Evolutionary conservation across 2,329 filamentous ascomycete genomes (phyloP).

Genomic region (Capronia epimyces): DNA sequence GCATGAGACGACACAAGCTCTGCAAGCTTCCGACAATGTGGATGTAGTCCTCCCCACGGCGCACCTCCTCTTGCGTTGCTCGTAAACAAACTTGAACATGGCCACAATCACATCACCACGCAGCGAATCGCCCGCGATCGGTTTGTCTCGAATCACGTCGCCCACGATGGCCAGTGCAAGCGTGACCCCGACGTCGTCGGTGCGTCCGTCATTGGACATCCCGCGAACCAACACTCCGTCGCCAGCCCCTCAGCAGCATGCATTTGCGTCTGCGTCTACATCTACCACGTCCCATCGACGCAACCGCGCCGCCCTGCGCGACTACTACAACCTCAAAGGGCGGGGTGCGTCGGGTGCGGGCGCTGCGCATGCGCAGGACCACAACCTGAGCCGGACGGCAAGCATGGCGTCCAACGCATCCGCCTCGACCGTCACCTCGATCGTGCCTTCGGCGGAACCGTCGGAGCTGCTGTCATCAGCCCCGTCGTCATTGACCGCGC

Average conservation of each 20-base stretch:
- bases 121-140: slow-evolving; percentile 13
- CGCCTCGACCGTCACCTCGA: slow-evolving; percentile 38
- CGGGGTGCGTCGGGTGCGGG: slow-evolving; percentile 29
- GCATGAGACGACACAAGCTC: background rate
- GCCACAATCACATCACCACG: slow-evolving; percentile 57
- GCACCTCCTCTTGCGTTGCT: too few relatives aligned
- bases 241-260: slow-evolving; percentile 35
- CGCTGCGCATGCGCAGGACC: slow-evolving; percentile 19
- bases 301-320: slow-evolving; percentile 80
- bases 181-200: slow-evolving; percentile 64
- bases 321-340: slow-evolving; percentile 83
- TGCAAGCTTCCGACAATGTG: background rate
- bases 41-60: background rate
- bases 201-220: slow-evolving; percentile 66
- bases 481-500: slow-evolving; percentile 39
- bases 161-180: slow-evolving; percentile 3
- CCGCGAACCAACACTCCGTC: slow-evolving; percentile 41
- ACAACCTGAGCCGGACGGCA: slow-evolving; percentile 29
- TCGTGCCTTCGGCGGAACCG: slow-evolving; percentile 31
- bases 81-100: too few relatives aligned
- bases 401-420: slow-evolving; percentile 32
- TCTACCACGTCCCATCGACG: slow-evolving; percentile 63
- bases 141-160: background rate
- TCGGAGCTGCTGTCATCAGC: too few relatives aligned
- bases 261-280: slow-evolving; percentile 29